phyloP scores from a whole-genome alignment of 1,139 yeast species.

The Suhomyces kunorum region DNA sequence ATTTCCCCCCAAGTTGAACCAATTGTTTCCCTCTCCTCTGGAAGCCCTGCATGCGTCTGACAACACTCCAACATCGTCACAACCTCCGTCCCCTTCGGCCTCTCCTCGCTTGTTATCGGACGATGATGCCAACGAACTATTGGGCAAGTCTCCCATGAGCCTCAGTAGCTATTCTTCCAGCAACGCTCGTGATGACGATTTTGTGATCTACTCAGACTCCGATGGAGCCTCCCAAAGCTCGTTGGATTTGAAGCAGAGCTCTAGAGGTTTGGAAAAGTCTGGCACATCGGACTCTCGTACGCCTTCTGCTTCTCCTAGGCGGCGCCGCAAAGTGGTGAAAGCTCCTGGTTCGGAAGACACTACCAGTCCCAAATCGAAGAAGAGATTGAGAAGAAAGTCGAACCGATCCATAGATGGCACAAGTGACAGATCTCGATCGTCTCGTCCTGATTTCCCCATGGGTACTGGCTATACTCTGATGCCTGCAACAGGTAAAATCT shows the following conservation, averaged over 20 bases:
- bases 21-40: background rate
- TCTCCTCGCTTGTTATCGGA: conserved; percentile 7
- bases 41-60: conserved; percentile 1
- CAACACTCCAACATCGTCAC: conserved; percentile 6
- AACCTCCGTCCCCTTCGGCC: conserved; percentile 8
- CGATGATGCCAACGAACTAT: conserved; percentile 5
- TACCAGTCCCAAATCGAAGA: conserved; percentile 28
- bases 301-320: conserved; percentile 11
- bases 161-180: conserved; percentile 28
- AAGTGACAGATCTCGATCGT: conserved; percentile 29
- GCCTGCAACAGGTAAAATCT: conserved; percentile 70
- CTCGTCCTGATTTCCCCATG: conserved; percentile 19
- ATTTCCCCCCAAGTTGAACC: background rate
- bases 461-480: conserved; percentile 45
- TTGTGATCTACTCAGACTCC: conserved; percentile 41
- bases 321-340: conserved; percentile 9
- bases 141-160: conserved; percentile 15
- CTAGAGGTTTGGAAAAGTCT: background rate
- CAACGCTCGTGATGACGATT: conserved; percentile 29
- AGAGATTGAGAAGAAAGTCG: conserved; percentile 33
- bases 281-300: conserved; percentile 2
- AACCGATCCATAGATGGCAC: conserved; percentile 26
- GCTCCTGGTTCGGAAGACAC: conserved; percentile 8
- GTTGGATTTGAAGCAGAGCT: conserved; percentile 15
- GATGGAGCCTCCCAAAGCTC: conserved; percentile 43